Conservation (phyloP, 2,329 filamentous ascomycete genomes). For the Verticillium nonalfalfae region DNA sequence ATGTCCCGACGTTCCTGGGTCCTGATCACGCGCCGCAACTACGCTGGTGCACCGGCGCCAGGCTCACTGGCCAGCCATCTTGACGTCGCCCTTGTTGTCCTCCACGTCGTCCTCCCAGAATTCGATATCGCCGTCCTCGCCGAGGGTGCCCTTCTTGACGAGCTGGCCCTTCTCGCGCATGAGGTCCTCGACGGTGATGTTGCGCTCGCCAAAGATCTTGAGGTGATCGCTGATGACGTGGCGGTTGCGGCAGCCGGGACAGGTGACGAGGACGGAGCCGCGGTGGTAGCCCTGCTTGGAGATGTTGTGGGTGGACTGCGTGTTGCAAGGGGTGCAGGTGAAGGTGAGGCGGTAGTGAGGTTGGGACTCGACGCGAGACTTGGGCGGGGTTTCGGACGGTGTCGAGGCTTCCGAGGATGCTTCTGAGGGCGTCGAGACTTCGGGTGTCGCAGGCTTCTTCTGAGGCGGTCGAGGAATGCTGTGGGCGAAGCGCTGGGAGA, state of each 20-base stretch:
- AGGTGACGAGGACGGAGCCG: constrained; percentile 83
- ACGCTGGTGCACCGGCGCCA: neutral
- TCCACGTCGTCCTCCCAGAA: constrained; percentile 72
- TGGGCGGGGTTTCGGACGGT: constrained; percentile 11
- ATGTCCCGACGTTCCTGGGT: neutral
- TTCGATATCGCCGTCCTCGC: constrained; percentile 79
- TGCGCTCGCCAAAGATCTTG: constrained; percentile 65
- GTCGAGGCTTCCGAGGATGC: constrained; percentile 10
- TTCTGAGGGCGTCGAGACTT: neutral
- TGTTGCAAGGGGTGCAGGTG: constrained; percentile 81
- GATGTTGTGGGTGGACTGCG: constrained; percentile 76
- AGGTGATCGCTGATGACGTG: constrained; percentile 93
- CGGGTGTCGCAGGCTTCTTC: neutral
- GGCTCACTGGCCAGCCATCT: neutral
- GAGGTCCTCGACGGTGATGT: constrained; percentile 70
- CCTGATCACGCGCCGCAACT: neutral
- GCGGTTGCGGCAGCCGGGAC: constrained; percentile 76
- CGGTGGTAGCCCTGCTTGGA: constrained; percentile 94
- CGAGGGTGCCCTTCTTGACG: constrained; percentile 64
- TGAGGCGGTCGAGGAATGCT: constrained; percentile 18
- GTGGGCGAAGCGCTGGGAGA: constrained; percentile 15
- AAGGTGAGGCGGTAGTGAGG: constrained; percentile 85
- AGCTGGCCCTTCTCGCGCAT: constrained; percentile 69
- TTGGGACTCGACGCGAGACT: constrained; percentile 24
- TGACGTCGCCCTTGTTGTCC: constrained; percentile 4